Conservation (phyloP, 768 basidiomycete species). For the Termitomyces sp. region DNA sequence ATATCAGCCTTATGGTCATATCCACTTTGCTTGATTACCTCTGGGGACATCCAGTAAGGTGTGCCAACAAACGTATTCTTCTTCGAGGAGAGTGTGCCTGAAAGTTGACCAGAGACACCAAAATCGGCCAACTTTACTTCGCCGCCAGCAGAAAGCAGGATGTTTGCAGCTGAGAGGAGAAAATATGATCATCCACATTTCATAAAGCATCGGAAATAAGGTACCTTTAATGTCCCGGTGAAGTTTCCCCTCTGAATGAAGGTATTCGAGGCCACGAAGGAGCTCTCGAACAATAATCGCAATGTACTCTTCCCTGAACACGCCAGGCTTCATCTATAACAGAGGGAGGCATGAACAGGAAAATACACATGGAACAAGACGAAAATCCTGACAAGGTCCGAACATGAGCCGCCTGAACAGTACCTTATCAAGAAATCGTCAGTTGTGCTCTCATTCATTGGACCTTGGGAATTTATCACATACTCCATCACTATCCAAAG, state of each 20-base stretch:
- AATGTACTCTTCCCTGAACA: conserved; percentile 97
- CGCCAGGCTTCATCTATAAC: conserved; percentile 95
- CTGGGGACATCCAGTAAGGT: conserved; percentile 99
- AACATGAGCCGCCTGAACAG: conserved; percentile 97
- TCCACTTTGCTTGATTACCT: conserved; percentile 99
- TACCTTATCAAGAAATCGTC: conserved; percentile 46
- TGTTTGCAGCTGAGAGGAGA: conserved; percentile 73
- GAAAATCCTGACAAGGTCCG: conserved; percentile 69
- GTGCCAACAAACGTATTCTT: conserved; percentile 99
- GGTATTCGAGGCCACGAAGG: conserved; percentile 87
- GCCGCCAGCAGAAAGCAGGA: conserved; percentile 84
- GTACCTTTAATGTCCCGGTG: conserved; percentile 99
- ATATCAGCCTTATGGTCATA: conserved; percentile 99
- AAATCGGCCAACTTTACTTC: conserved; percentile 99
- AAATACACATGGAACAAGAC: conserved; percentile 6
- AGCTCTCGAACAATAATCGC: conserved; percentile 95
- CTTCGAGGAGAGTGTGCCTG: conserved; percentile 87
- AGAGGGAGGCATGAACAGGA: conserved; percentile 10
- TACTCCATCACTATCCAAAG: conserved; percentile 99
- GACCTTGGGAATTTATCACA: conserved; percentile 18
- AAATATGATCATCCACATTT: background rate
- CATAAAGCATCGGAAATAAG: background rate
- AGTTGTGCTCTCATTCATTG: background rate
- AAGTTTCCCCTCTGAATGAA: conserved; percentile 93
- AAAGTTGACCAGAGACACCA: conserved; percentile 96